Evolutionary conservation across 2,329 filamentous ascomycete genomes (phyloP), one percentile per base, ranked within the genome.

Genomic region (Lasiodiplodia hormozganensis): DNA sequence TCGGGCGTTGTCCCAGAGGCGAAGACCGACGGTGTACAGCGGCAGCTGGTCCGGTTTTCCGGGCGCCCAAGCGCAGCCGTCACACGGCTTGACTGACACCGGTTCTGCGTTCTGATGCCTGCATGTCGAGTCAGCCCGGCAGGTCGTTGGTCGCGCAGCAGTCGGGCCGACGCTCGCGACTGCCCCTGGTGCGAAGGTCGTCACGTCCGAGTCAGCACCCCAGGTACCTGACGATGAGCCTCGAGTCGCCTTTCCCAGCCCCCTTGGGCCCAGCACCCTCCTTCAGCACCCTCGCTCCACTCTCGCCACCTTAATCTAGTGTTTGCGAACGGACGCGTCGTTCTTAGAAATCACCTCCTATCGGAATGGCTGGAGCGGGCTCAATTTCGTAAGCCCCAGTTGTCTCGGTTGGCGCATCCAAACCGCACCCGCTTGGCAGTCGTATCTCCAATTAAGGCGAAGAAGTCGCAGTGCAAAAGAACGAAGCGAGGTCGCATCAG

Each of bases 181-280:
- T 28, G 40, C 58, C 58, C 49, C 58, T 64, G 60, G 31, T 23
- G 56, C 25, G 58, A 43, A 21, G n/a, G 23, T n/a, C 25, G 16
- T 62, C 58, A 62, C 40, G 25, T 43, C 57, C 40, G 58, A 60
- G 57, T 60, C 57, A 60, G 38, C 21, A 12, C 36, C 57, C 36
- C 38, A 47, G 57, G 38, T 31, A n/a, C 57, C 23, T 60, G 38
- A 28, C 21, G 38, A 60, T 38, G 54, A 60, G 57, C 58, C 58
- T 62, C 40, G 58, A 62, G 18, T 58, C 36, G 34, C 34, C 25
- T 21, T n/a, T 25, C 34, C 57, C 23, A 28, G 31, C 57, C 57
- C 57, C 57, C 47, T 60, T 38, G 23, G 38, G 8, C 38, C 8
- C 11, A 34, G 31, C 14, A 47, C 28, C n/a, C 12, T 12, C 47